These are phyloP conservation scores for Pholiota adiposa DNA, from an alignment of 1,284 basidiomycete genomes.

Conservation along the genomic window DNA sequence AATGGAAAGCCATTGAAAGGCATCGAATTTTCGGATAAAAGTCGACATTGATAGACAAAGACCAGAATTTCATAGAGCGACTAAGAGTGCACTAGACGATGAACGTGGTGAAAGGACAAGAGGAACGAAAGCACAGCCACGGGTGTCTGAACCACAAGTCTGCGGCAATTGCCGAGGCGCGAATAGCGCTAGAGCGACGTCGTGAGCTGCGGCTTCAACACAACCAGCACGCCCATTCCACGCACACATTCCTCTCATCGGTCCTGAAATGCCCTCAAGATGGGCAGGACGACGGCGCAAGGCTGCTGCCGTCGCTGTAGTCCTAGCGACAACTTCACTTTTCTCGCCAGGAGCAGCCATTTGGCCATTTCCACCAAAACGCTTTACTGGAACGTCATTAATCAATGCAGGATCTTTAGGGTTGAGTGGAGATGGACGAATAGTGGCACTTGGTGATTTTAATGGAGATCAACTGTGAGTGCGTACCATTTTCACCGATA, in stretches of 20 bases:
- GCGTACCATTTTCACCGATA: neutral
- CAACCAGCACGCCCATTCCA: neutral
- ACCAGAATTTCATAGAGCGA: neutral
- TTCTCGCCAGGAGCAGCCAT: slow-evolving; percentile 34
- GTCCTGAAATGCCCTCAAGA: slow-evolving; percentile 1
- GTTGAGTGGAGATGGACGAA: slow-evolving; percentile 68
- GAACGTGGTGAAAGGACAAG: neutral
- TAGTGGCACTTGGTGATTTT: slow-evolving; percentile 93
- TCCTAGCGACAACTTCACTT: slow-evolving; percentile 17
- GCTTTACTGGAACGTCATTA: slow-evolving; percentile 87
- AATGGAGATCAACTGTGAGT: slow-evolving; percentile 93
- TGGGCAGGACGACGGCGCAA: slow-evolving; percentile 22
- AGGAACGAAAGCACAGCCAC: neutral
- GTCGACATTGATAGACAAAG: neutral
- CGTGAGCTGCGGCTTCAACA: neutral
- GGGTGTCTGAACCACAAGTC: neutral
- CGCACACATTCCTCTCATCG: neutral
- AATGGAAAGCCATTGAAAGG: neutral
- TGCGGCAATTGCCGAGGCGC: neutral
- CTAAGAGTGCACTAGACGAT: neutral
- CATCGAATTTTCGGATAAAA: neutral
- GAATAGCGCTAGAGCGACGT: neutral
- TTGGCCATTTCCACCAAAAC: slow-evolving; percentile 85
- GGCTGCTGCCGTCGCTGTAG: slow-evolving; percentile 7
- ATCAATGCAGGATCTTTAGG: slow-evolving; percentile 85